These are phyloP conservation scores for Talaromyces sp. DNA, from an alignment of 2,329 filamentous ascomycete species.

Conservation along the genomic window DNA sequence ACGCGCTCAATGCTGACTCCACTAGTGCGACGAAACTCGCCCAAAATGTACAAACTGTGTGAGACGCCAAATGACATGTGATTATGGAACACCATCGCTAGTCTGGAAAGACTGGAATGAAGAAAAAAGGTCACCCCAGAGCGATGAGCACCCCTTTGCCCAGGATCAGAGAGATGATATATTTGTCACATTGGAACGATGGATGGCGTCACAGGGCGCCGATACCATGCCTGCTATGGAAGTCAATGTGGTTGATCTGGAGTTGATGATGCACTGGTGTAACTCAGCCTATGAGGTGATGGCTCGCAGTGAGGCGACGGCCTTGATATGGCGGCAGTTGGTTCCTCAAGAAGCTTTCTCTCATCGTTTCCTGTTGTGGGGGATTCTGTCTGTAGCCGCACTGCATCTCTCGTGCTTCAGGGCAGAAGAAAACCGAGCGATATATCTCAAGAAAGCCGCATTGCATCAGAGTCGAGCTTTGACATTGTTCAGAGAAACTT, in stretches of 20 bases:
- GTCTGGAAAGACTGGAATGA: slow-evolving; percentile 10
- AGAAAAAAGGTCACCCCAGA: not conserved
- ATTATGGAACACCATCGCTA: slow-evolving; percentile 19
- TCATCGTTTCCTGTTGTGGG: slow-evolving; percentile 37
- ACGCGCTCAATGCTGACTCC: not conserved
- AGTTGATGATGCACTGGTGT: slow-evolving; percentile 42
- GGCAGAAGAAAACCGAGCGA: slow-evolving; percentile 23
- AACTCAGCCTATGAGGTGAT: slow-evolving; percentile 33
- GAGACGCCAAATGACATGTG: slow-evolving; percentile 25
- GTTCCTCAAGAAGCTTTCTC: slow-evolving; percentile 34
- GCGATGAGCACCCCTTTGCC: not conserved
- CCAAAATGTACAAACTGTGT: slow-evolving; percentile 27
- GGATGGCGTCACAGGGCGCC: slow-evolving; percentile 20
- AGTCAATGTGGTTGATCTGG: slow-evolving; percentile 45
- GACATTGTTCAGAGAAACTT: slow-evolving; percentile 32
- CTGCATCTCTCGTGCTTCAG: slow-evolving; percentile 34
- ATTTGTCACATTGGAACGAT: slow-evolving; percentile 2
- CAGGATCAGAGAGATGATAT: not conserved
- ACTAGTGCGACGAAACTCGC: slow-evolving; percentile 27
- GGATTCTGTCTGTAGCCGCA: slow-evolving; percentile 34
- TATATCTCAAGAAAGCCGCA: slow-evolving; percentile 36
- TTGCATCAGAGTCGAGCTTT: slow-evolving; percentile 35
- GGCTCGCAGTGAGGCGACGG: slow-evolving; percentile 29
- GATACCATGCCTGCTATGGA: slow-evolving; percentile 20
- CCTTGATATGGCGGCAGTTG: slow-evolving; percentile 32